phyloP scores from a whole-genome alignment of 495 filamentous ascomycete genomes.

The Rostrohypoxylon terebratum region DNA sequence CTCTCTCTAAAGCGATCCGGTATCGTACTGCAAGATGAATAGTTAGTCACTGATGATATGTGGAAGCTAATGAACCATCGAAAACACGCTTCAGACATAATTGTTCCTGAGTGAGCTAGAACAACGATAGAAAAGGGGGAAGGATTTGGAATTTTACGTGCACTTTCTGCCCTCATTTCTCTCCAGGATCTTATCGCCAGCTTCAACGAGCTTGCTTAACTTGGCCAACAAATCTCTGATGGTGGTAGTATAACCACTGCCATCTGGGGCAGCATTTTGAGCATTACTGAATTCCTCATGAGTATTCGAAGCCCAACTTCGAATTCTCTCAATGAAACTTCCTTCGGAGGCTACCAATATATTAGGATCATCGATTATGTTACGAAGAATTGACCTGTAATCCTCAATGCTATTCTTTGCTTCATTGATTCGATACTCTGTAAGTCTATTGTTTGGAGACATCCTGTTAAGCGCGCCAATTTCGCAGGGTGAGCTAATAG shows the following conservation, averaged over 20 bases:
- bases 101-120: too few relatives aligned
- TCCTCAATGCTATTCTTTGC: neutral
- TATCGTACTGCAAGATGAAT: too few relatives aligned
- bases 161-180: neutral
- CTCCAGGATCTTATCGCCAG: neutral
- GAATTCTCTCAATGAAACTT: neutral
- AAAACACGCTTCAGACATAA: too few relatives aligned
- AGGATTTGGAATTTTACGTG: too few relatives aligned
- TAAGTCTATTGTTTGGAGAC: neutral
- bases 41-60: too few relatives aligned
- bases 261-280: neutral
- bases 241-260: neutral
- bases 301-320: neutral
- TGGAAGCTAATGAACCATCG: too few relatives aligned
- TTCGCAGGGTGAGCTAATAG: too few relatives aligned
- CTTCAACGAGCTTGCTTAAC: neutral
- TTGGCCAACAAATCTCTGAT: neutral
- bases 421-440: neutral
- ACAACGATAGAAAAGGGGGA: too few relatives aligned
- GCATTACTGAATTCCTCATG: neutral
- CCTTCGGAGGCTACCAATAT: neutral
- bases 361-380: neutral
- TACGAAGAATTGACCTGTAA: neutral
- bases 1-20: neutral
- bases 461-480: neutral